These are phyloP conservation scores for Aspergillus ruber DNA, from an alignment of 2,329 filamentous ascomycete genomes.

Conservation along the genomic window DNA sequence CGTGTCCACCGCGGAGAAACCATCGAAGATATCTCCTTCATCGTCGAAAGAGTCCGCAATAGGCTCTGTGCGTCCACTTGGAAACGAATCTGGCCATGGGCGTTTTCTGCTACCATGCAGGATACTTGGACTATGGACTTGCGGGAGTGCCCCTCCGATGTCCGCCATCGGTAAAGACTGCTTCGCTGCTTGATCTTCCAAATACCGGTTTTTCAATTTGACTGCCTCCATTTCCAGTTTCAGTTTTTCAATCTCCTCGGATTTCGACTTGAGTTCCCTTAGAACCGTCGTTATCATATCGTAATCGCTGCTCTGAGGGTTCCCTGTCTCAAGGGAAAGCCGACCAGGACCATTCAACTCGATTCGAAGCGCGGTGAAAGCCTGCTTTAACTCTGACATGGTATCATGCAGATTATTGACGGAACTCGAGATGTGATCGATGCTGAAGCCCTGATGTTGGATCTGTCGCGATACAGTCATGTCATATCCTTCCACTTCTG, in stretches of 20 bases:
- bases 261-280: conserved; percentile 33
- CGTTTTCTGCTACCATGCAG: conserved; percentile 29
- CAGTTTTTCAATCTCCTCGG: conserved; percentile 34
- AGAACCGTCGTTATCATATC: conserved; percentile 34
- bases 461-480: conserved; percentile 28
- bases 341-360: conserved; percentile 28
- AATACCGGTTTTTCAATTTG: conserved; percentile 29
- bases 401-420: conserved; percentile 34
- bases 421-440: conserved; percentile 33
- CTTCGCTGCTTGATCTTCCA: conserved; percentile 22
- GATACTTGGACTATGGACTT: conserved; percentile 29
- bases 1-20: conserved; percentile 17
- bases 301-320: conserved; percentile 18
- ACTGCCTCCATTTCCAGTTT: conserved; percentile 33
- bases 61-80: conserved; percentile 16
- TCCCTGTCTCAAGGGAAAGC: conserved; percentile 14
- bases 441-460: conserved; percentile 30
- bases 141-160: conserved; percentile 14
- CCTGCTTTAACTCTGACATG: conserved; percentile 33
- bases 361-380: conserved; percentile 32
- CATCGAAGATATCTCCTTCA: conserved; percentile 23
- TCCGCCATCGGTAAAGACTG: conserved; percentile 6
- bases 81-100: conserved; percentile 23
- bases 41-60: conserved; percentile 30
- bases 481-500: conserved; percentile 12